Percentiles rank a stretch among this genome's conserved stretches.
Evolutionary conservation across 768 basidiomycete species (phyloP).

Genomic region (Ramaria rubella): DNA sequence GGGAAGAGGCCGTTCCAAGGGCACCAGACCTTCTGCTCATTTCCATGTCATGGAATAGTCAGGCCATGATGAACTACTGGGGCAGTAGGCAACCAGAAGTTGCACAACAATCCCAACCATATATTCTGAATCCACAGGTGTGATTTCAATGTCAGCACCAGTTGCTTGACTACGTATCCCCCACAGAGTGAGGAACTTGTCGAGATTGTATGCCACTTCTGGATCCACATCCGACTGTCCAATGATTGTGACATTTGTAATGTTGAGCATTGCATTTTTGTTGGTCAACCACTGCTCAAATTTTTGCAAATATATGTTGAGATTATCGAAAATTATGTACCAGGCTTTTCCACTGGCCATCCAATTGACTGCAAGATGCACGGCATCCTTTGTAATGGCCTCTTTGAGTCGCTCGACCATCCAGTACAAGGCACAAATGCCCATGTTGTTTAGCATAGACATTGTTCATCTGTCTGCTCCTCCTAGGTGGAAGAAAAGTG

Average conservation of each 20-base stretch:
- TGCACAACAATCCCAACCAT: conserved; percentile 7
- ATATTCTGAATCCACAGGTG: neutral
- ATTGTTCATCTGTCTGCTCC: neutral
- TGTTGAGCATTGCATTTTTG: neutral
- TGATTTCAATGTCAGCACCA: neutral
- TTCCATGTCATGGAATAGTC: conserved; percentile 11
- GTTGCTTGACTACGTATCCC: neutral
- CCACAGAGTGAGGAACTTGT: neutral
- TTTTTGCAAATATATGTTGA: neutral
- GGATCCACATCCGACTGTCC: neutral
- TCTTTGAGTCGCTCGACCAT: neutral
- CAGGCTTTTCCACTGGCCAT: neutral
- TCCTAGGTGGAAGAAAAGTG: neutral
- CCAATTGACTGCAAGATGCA: neutral
- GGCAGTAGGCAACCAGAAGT: conserved; percentile 14
- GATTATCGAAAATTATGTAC: neutral
- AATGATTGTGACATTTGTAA: neutral
- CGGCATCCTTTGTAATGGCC: neutral
- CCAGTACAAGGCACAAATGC: neutral
- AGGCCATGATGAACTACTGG: conserved; percentile 13
- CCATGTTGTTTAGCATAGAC: neutral
- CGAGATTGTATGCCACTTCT: neutral
- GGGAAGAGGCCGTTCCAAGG: conserved; percentile 19
- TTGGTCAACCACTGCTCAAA: neutral
- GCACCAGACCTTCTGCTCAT: conserved; percentile 11